Evolutionary conservation across 2,329 filamentous ascomycete species (phyloP), one percentile per base, ranked within the genome.

Genomic region (Botrytis deweyae): DNA sequence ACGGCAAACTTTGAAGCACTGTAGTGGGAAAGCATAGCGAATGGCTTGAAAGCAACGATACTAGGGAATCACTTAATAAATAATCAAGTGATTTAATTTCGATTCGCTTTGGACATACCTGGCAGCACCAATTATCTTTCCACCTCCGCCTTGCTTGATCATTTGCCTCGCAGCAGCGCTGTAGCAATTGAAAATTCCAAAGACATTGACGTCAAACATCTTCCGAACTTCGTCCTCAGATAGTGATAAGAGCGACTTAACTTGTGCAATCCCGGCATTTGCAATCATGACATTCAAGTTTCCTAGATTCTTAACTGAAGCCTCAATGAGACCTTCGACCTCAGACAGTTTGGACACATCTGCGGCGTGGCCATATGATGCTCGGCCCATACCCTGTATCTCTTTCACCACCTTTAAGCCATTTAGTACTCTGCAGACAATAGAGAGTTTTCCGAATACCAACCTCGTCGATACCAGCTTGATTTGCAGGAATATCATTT

Each of bases 1-100:
- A 93, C 89, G 0, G 91, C 91, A 83, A 86, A 92, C 79, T 93
- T 93, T 25, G 86, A 88, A 0, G 89, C 87, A 33, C 85, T 87
- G 82, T 93, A 93, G 79, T 91, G 88, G 0, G 87, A 86, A 14
- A 92, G 83, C 64, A 90, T 79, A 0, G 86, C 82, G 65, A 90
- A 88, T 0, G 89, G 86, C 76, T 88, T 89, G 83, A 90, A 90
- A 0, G 86, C 88, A 0, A 88, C 89, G 68, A 92, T 87, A 63
- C 74, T 80, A 44, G 64, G 65, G 36, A 12, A 4, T 64, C 22
- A 3, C 29, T 62, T 3, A 49, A 29, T 10, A 25, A 25, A 75
- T 75, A 76, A 18, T 49, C 36, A n/a, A 42, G 44, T 5, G 49
- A 10, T 33, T 59, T 42, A n/a, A 6, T 33, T 65, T 36, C 22